Base-by-base conservation (phyloP, 805 yeast species). In the Metschnikowia cubensis region DNA sequence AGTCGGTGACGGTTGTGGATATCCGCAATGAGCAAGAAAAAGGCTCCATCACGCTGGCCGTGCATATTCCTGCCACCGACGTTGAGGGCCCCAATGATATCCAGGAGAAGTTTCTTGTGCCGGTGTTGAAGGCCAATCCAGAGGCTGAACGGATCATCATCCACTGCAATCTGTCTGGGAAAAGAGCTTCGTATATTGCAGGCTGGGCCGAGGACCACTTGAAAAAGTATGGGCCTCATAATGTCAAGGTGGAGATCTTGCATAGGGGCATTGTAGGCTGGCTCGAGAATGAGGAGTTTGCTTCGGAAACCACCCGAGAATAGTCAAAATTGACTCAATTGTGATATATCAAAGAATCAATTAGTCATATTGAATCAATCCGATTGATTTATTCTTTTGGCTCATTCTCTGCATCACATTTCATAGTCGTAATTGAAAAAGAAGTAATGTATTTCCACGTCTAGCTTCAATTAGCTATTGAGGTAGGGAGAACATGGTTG, bases 251-350 rank as follows among this genome's bases (percentile, higher is more conserved):
- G 33, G 51, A 57, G 34, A 54, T 61, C n/a, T 55, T 61, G 41
- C 56, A 60, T 35, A 59, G 56, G 18, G 65, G 65, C 6, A 61
- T 61, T 35, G 55, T 53, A n/a, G 62, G 60, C 14, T 61, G 65
- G 65, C 45, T 59, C 25, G 56, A 50, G 13, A 55, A 47, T 11
- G 51, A 44, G 5, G 50, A 34, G 36, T 52, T 47, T 36, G 43
- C 48, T 21, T 38, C 47, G 7, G 58, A 54, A 33, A 55, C 57
- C 10, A 33, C 45, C 29, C 29, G 37, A 6, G 6, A 42, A 20
- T 42, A n/a, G n/a, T 7, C 35, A 4, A 4, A 39, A 4, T 5
- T 6, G n/a, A 20, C 14, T 8, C 39, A 20, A 36, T 18, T 20
- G 15, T 25, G 22, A 22, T 39, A 25, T 25, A 25, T 8, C 29